Conservation (phyloP, 2,329 filamentous ascomycete genomes). For the Cercospora zeae-maydis region DNA sequence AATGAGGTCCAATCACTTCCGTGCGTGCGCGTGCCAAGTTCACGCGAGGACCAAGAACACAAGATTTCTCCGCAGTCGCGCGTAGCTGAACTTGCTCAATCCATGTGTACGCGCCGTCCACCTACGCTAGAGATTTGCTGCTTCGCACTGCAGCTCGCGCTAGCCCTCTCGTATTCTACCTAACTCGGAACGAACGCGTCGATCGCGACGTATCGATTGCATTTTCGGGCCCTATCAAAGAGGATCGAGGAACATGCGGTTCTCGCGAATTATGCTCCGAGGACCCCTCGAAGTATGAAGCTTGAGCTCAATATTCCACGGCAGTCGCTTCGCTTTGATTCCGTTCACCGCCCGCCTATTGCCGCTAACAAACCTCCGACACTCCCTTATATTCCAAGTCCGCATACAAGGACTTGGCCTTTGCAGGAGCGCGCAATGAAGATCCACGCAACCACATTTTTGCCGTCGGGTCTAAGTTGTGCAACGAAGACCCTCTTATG, state of each 20-base stretch:
- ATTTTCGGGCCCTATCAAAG: constrained; percentile 1
- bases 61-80: constrained; percentile 1
- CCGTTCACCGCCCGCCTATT: background rate
- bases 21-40: background rate
- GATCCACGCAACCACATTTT: background rate
- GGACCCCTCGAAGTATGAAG: background rate
- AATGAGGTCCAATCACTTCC: background rate
- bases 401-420: background rate
- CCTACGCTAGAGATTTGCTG: background rate
- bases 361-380: background rate
- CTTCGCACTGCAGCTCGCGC: background rate
- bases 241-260: background rate
- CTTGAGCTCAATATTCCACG: background rate
- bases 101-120: background rate
- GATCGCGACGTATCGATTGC: background rate
- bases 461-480: background rate
- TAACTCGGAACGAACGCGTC: background rate
- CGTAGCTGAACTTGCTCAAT: background rate
- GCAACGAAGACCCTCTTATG: background rate
- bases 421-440: background rate
- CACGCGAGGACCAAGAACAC: background rate
- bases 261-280: background rate
- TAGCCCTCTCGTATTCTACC: background rate
- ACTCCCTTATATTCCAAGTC: background rate
- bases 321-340: background rate